Evolutionary conservation across 1,139 yeast genomes (phyloP).

Genomic region (Diutina ranongensis): DNA sequence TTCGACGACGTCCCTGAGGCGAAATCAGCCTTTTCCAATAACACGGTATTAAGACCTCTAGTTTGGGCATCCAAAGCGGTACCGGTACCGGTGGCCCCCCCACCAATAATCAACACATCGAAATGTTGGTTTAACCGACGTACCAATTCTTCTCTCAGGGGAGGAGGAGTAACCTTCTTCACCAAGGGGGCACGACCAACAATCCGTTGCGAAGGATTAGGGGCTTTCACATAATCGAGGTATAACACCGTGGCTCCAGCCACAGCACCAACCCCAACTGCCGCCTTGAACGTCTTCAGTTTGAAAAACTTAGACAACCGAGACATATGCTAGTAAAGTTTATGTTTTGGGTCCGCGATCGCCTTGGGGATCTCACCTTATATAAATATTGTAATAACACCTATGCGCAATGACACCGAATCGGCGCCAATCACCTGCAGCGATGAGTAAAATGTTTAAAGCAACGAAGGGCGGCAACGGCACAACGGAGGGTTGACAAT

Average conservation of each 20-base stretch:
- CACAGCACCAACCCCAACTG: constrained; percentile 21
- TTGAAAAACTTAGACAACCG: constrained; percentile 12
- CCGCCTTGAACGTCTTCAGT: constrained; percentile 21
- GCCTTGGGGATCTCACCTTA: not conserved
- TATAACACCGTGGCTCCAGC: constrained; percentile 30
- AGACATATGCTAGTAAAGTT: no score
- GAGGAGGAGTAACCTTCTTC: constrained; percentile 14
- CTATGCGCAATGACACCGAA: not conserved
- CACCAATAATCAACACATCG: constrained; percentile 82
- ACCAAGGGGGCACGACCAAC: constrained; percentile 3
- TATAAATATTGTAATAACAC: not conserved
- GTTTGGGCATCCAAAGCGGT: constrained; percentile 87
- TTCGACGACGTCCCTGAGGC: constrained; percentile 90
- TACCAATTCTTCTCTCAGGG: constrained; percentile 24
- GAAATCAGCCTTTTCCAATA: constrained; percentile 80
- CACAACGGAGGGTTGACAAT: not conserved
- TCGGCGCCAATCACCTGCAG: not conserved
- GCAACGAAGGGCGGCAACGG: not conserved
- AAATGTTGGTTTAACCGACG: constrained; percentile 36
- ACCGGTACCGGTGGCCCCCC: constrained; percentile 95
- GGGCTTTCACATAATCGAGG: constrained; percentile 30
- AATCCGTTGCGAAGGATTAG: constrained; percentile 15
- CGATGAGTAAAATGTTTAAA: not conserved
- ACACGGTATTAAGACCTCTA: constrained; percentile 80
- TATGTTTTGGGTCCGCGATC: no score